Conservation (phyloP, 2,329 filamentous ascomycete genomes). For the Pestalotiopsis sp. region DNA sequence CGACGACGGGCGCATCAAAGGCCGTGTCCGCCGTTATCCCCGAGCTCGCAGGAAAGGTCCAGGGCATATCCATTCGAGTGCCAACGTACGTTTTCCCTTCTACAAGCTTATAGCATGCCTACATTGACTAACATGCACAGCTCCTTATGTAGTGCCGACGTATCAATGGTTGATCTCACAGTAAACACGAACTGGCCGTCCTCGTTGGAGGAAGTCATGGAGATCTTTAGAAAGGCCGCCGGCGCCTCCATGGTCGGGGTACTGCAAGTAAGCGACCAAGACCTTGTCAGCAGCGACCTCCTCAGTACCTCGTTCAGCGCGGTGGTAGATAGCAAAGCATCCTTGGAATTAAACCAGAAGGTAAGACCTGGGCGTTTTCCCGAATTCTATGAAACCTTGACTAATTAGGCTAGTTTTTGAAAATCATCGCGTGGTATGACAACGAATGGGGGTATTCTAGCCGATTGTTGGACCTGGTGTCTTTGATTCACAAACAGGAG, state of each 20-base stretch:
- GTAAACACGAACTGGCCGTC: background rate
- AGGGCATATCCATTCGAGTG: background rate
- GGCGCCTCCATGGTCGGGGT: background rate
- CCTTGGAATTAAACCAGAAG: background rate
- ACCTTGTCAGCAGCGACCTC: background rate
- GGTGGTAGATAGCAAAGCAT: background rate
- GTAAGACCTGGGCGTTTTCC: background rate
- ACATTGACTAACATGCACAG: background rate
- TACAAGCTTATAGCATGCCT: too few species aligned
- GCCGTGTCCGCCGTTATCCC: background rate
- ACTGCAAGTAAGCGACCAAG: background rate
- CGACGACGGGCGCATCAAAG: background rate
- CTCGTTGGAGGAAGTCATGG: background rate
- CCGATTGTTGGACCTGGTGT: background rate
- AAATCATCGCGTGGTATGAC: conserved; percentile 2
- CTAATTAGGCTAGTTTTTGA: background rate
- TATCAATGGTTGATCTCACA: background rate
- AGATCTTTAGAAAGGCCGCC: background rate
- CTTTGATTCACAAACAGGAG: background rate
- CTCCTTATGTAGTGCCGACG: background rate
- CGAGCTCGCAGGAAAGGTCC: background rate
- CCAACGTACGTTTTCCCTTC: background rate
- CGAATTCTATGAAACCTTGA: background rate
- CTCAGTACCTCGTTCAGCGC: background rate
- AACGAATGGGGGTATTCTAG: conserved; percentile 4